phyloP scores from a whole-genome alignment of 192 early-diverging fungal species.

The Umbelopsis vinacea region DNA sequence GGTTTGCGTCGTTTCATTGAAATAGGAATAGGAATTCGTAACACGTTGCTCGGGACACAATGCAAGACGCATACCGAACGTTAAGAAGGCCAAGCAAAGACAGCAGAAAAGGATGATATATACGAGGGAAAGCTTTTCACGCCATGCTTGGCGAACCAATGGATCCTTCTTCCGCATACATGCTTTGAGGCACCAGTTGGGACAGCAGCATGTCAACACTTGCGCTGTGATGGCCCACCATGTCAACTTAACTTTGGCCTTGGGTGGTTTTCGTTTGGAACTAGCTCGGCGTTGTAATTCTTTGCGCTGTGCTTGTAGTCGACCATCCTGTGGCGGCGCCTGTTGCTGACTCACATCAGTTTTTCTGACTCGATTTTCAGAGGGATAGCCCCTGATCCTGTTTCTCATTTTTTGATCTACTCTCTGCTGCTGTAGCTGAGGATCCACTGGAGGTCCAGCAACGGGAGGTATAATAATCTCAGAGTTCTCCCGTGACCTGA shows the following conservation, averaged over 20 bases:
- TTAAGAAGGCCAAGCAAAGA: conserved; percentile 30
- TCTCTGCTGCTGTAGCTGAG: not conserved
- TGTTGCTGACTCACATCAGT: conserved; percentile 19
- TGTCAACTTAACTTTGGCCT: conserved; percentile 25
- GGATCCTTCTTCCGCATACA: conserved; percentile 6
- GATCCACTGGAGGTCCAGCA: not conserved
- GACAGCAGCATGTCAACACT: conserved; percentile 23
- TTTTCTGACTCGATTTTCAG: conserved; percentile 5
- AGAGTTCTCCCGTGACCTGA: conserved; percentile 24
- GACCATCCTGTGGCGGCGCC: conserved; percentile 16
- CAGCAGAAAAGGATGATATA: conserved; percentile 78
- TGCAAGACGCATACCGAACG: conserved; percentile 11
- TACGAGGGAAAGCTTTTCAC: conserved; percentile 83
- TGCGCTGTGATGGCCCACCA: conserved; percentile 9
- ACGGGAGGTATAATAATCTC: not conserved
- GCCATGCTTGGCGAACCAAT: conserved; percentile 83
- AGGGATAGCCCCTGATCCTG: conserved; percentile 10
- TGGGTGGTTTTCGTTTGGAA: conserved; percentile 21
- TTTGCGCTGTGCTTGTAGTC: conserved; percentile 6
- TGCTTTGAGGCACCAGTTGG: not conserved
- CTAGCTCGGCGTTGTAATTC: conserved; percentile 18
- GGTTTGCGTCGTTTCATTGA: conserved; percentile 20
- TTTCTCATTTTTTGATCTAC: conserved; percentile 19
- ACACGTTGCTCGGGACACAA: not conserved
- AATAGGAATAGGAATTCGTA: not conserved